Base-by-base conservation (phyloP, 805 yeast species). In the Myxozyma monticola region DNA sequence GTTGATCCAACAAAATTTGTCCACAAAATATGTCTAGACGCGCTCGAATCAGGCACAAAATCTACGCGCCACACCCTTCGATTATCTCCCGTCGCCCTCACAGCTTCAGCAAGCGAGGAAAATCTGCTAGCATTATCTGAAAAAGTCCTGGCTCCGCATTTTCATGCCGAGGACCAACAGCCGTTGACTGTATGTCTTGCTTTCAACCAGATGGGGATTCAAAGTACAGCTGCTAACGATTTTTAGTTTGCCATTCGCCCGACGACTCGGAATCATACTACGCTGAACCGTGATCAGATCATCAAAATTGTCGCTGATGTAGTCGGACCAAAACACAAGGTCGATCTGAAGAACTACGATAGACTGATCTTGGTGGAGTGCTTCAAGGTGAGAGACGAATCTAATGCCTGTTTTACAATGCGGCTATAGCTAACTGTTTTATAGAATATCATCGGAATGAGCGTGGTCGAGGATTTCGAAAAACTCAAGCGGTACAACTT, bases 331-430 rank as follows among this genome's bases (percentile, higher is more conserved):
- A 83, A 83, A 1, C 96, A 88, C 65, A 72, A 69, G 30, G 95
- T 93, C 14, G 95, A 89, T 65, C 75, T 93, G 66, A 86, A 87
- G 62, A 69, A 80, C 10, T 88, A 79, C 62, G 95, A 90, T 54
- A 82, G 83, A 63, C 71, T 93, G 60, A 78, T 93, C 41, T 64
- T 91, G 45, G 85, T 93, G 2, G 96, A 88, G 66, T 86, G 96
- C 64, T 91, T 84, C 70, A 91, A 90, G 54, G 60, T 60, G 31
- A 1, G 49, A 30, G 20, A 33, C 26, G 9, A 9, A 7, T 21
- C 8, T 14, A 3, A 33, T 35, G 15, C 22, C 21, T 34, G 14
- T 15, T n/a, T 24, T 39, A 17, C 18, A 12, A 10, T 37, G 21
- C 17, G 17, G 15, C n/a, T 1, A 36, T 21, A 18, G 24, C 42